Base-by-base conservation (phyloP, 164 flowering plant species). In the Piper betle region DNA sequence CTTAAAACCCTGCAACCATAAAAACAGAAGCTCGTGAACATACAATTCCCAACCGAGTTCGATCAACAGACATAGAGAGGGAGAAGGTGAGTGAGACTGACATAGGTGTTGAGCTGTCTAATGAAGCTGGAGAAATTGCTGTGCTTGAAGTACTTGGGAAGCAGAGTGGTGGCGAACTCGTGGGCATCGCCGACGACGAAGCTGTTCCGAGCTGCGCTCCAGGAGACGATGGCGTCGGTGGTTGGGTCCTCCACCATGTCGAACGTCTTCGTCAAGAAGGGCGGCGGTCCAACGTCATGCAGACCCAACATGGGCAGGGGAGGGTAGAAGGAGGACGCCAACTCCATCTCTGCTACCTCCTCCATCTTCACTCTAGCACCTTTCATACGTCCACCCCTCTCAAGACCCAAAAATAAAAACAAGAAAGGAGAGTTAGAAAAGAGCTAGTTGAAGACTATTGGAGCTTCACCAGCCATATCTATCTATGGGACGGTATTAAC, bases 71-170 rank as follows among this genome's bases (percentile, higher is more conserved):
- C 33, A 25, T 25, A 25, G 33, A 25, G 33, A 25, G 33, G 2
- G 33, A 25, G 33, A n/a, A n/a, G 33, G 33, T 25, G 33, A 25
- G 2, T 25, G 33, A 25, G 33, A 25, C 69, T 87, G 88, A 84
- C 93, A 64, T 86, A 86, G 20, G 89, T 84, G 67, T 84, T 86
- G 68, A 84, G 86, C 70, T 84, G 89, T 57, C 89, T 82, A 55
- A 86, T 70, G 75, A 86, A 86, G 80, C 89, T 86, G 53, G 86
- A 82, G 77, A 84, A 84, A 58, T 86, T 86, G 19, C 62, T 68
- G 75, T 87, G 90, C 82, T 87, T 87, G 81, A 87, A 87, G 66
- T 74, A 79, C 54, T 65, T 75, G 58, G 86, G 94, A 25, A 87
- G 83, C 25, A 87, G 69, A 52, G 43, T 62, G 16, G 55, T 56